Base-by-base conservation (phyloP, 2,329 filamentous ascomycete species). In the Cladosporium halotolerans region DNA sequence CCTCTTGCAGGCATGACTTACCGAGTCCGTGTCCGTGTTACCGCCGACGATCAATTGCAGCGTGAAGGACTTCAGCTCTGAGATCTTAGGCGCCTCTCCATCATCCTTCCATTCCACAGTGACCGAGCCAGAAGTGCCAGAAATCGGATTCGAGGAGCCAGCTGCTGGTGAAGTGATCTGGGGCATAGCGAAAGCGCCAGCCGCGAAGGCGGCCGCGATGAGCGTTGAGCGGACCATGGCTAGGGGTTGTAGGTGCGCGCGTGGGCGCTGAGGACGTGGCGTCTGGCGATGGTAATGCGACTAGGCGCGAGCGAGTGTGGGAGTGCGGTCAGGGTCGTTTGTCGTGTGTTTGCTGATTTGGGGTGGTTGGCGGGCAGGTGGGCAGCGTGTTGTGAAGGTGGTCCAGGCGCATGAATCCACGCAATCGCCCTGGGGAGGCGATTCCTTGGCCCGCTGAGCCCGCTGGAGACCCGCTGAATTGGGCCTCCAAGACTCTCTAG, bases 21-120 rank as follows among this genome's bases (percentile, higher is more conserved):
- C 51, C 40, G 51, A 53, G 16, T 46, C 40, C 10, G 34, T 31
- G 1, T 40, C 51, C 19, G 51, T 53, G 36, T 84, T 80, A 43
- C 82, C 80, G 52, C 83, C 83, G 6, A 80, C 78, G 62, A 80
- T 81, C 18, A 87, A 70, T 59, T 78, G 79, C 45, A 87, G 67
- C 56, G 79, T 72, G 66, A 82, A 87, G 14, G 73, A 72, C 2
- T 70, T 66, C 40, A 84, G 70, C 53, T 79, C 73, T 7, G 75
- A 63, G 34, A 83, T 64, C 3, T 69, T 63, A 2, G 81, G 80
- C 41, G 72, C 67, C 16, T 69, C 68, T 39, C 77, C 77, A 28
- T 75, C 76, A 14, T 84, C 81, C 54, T 73, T 71, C 81, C 81
- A 85, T 58, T 74, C 70, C 14, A 83, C 72, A 3, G 72, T 73